Conservation (phyloP, 345 rosid species). For the Lepidium aucheri region DNA sequence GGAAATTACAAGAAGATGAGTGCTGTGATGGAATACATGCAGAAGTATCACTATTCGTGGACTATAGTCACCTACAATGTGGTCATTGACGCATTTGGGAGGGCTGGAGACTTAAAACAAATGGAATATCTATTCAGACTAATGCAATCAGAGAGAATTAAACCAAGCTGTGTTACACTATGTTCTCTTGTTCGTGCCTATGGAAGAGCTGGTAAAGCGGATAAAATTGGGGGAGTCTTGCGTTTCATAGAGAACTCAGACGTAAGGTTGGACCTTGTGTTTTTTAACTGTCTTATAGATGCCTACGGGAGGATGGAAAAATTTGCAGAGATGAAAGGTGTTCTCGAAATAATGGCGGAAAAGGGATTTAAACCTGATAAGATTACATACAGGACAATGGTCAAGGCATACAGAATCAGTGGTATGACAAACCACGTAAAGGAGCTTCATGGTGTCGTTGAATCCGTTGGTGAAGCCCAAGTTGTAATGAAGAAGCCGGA, state of each 20-base stretch:
- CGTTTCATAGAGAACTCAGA: constrained; percentile 78
- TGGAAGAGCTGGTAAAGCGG: constrained; percentile 58
- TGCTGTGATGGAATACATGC: constrained; percentile 91
- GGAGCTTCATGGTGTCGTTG: constrained; percentile 38
- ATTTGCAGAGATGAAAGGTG: constrained; percentile 87
- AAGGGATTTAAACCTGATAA: constrained; percentile 70
- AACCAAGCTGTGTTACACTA: constrained; percentile 77
- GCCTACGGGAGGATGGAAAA: constrained; percentile 80
- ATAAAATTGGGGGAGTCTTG: constrained; percentile 60
- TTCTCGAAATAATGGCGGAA: constrained; percentile 59
- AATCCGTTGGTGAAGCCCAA: constrained; percentile 31
- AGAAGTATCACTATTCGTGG: constrained; percentile 88
- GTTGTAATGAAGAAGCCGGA: constrained; percentile 40
- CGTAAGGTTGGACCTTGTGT: constrained; percentile 58
- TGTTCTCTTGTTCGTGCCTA: constrained; percentile 87
- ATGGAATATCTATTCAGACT: constrained; percentile 84
- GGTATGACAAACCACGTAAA: constrained; percentile 68
- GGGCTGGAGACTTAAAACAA: constrained; percentile 75
- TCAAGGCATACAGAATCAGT: constrained; percentile 52
- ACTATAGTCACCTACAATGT: constrained; percentile 89
- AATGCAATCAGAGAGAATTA: constrained; percentile 76
- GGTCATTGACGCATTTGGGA: constrained; percentile 84
- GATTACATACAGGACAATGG: constrained; percentile 78
- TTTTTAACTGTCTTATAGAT: constrained; percentile 86
- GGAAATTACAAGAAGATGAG: constrained; percentile 78